These are phyloP conservation scores for Termitomyces bulborhizus DNA, from an alignment of 768 basidiomycete species.

Conservation along the genomic window DNA sequence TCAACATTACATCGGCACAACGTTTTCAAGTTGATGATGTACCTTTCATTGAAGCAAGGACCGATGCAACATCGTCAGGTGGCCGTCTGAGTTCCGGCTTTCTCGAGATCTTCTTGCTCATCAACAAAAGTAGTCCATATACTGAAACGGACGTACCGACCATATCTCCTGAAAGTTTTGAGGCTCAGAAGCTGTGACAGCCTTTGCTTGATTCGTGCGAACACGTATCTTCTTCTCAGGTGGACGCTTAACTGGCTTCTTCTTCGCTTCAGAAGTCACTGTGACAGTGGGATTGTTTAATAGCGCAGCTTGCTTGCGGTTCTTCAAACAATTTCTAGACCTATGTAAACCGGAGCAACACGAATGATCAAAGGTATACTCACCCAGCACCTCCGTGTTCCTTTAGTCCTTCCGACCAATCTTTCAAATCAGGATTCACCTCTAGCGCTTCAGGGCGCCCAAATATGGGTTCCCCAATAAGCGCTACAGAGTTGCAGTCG, in stretches of 20 bases:
- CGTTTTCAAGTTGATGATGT: not conserved
- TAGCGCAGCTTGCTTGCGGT: constrained; percentile 30
- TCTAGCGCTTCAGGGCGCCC: constrained; percentile 47
- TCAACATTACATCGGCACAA: not conserved
- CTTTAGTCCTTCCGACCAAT: constrained; percentile 54
- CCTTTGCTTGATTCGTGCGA: not conserved
- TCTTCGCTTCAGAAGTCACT: not conserved
- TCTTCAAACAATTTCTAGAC: constrained; percentile 38
- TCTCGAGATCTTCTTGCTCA: constrained; percentile 3
- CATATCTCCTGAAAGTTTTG: not conserved
- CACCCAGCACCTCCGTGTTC: constrained; percentile 58
- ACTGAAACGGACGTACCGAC: constrained; percentile 1
- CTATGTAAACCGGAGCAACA: not conserved
- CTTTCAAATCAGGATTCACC: constrained; percentile 29
- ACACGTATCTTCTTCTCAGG: not conserved
- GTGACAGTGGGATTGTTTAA: not conserved
- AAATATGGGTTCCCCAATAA: constrained; percentile 44
- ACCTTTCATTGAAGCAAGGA: constrained; percentile 15
- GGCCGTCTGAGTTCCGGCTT: constrained; percentile 3
- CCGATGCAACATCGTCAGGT: constrained; percentile 6
- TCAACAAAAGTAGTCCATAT: not conserved
- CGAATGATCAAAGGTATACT: constrained; percentile 16
- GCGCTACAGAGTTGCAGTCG: constrained; percentile 39
- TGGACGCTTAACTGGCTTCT: not conserved
- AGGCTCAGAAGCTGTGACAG: not conserved